Percentiles rank a stretch among this genome's conserved stretches.
phyloP scores from a whole-genome alignment of 2,329 filamentous ascomycete genomes.

The Amphichorda felina region DNA sequence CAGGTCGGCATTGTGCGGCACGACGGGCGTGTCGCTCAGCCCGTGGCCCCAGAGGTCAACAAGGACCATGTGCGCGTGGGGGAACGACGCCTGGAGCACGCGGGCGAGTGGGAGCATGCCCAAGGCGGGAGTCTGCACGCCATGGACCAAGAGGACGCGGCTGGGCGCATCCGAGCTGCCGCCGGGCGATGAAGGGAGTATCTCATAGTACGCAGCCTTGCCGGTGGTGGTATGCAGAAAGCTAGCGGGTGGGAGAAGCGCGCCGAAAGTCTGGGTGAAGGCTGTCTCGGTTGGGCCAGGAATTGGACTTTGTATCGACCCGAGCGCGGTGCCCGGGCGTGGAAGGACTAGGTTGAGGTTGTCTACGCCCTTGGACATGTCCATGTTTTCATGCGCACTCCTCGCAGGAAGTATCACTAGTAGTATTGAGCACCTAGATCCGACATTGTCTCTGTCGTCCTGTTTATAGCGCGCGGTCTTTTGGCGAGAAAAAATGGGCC shows the following conservation, averaged over 20 bases:
- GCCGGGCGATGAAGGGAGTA: not conserved
- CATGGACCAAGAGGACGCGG: conserved; percentile 33
- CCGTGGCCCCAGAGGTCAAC: conserved; percentile 43
- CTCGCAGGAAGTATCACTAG: too few species aligned
- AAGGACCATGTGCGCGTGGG: conserved; percentile 25
- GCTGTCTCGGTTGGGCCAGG: not conserved
- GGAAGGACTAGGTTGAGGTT: too few species aligned
- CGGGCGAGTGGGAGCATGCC: conserved; percentile 30
- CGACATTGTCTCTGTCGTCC: too few species aligned
- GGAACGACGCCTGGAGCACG: conserved; percentile 19
- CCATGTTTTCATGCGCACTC: too few species aligned
- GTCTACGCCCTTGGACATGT: too few species aligned
- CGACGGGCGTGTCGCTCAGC: conserved; percentile 32
- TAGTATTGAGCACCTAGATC: too few species aligned
- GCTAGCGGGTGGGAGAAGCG: not conserved
- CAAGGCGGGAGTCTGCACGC: conserved; percentile 36
- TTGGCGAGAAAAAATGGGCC: too few species aligned
- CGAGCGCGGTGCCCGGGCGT: not conserved
- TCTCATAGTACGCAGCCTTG: not conserved
- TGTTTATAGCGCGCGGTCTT: too few species aligned
- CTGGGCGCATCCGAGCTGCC: too few species aligned
- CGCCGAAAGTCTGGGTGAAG: not conserved
- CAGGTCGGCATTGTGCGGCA: conserved; percentile 23
- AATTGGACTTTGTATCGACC: not conserved
- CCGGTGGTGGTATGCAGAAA: not conserved